phyloP scores from a whole-genome alignment of 257 asterid genomes.

The Solanum ossicruentum region DNA sequence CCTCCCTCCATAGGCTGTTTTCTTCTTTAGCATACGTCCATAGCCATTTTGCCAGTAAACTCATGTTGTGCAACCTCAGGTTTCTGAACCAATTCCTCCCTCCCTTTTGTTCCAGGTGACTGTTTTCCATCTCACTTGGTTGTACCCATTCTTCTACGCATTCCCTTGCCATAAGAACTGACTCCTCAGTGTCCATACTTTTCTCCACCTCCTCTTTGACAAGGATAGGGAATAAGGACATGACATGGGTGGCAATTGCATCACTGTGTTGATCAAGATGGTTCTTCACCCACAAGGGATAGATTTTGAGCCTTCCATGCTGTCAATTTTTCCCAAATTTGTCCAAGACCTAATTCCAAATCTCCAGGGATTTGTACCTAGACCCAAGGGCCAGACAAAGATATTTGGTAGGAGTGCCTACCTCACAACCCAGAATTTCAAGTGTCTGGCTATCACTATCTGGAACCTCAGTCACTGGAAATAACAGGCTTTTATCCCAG shows the following conservation, averaged over 20 bases:
- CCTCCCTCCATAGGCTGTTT: not conserved
- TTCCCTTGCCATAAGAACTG: not conserved
- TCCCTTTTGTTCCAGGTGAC: not conserved
- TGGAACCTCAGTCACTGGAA: not conserved
- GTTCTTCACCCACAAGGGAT: not conserved
- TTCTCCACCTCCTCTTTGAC: not conserved
- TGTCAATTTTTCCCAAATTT: not conserved
- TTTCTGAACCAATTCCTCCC: not conserved
- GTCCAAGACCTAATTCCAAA: not conserved
- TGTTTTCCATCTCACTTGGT: not conserved
- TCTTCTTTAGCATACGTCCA: not conserved
- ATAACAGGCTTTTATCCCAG: not conserved
- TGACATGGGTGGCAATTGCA: not conserved
- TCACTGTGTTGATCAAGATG: not conserved
- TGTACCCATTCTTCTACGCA: not conserved
- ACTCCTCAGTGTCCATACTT: not conserved
- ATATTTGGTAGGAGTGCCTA: not conserved
- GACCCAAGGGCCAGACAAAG: not conserved
- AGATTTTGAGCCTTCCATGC: not conserved
- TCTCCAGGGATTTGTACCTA: not conserved
- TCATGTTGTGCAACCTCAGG: not conserved
- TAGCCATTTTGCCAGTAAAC: not conserved
- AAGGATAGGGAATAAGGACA: not conserved
- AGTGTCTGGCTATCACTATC: not conserved
- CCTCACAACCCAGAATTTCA: not conserved